Percentiles rank a stretch among this genome's conserved stretches.
These are phyloP conservation scores for Myxozyma sirexii DNA, from an alignment of 805 yeast species.

Conservation along the genomic window DNA sequence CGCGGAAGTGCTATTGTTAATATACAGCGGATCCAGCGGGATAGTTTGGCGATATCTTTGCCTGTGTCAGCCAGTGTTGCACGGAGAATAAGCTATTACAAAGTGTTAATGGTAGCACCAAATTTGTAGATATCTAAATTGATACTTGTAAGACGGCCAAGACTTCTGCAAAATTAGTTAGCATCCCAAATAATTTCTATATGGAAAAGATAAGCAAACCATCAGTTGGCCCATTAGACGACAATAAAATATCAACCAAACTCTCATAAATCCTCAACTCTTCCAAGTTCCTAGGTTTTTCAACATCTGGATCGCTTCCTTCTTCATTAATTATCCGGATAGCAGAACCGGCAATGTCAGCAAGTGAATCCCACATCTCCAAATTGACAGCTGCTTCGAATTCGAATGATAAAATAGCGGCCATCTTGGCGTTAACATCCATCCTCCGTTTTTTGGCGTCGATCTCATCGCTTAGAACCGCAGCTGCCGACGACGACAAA, in stretches of 20 bases:
- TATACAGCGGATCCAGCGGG: constrained; percentile 27
- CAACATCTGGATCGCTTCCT: background rate
- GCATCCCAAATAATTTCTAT: background rate
- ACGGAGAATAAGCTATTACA: constrained; percentile 7
- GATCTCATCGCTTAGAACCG: background rate
- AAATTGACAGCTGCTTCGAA: constrained; percentile 26
- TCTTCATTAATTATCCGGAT: background rate
- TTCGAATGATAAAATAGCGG: constrained; percentile 15
- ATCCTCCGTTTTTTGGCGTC: background rate
- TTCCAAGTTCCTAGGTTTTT: background rate
- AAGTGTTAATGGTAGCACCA: background rate
- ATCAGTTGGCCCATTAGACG: constrained; percentile 15
- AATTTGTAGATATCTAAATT: background rate
- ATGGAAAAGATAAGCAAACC: background rate
- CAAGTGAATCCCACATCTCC: constrained; percentile 16
- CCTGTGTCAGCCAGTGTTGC: constrained; percentile 10
- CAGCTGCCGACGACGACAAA: background rate
- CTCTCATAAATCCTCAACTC: constrained; percentile 11
- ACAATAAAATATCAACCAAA: constrained; percentile 22
- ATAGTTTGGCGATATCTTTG: constrained; percentile 15
- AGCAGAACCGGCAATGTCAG: constrained; percentile 3
- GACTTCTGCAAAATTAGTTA: constrained; percentile 13
- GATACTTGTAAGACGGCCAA: constrained; percentile 14
- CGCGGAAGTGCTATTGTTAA: constrained; percentile 21
- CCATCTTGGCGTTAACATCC: constrained; percentile 1